Base-by-base conservation (phyloP, 306 rosid species). In the Ziziphus jujuba region DNA sequence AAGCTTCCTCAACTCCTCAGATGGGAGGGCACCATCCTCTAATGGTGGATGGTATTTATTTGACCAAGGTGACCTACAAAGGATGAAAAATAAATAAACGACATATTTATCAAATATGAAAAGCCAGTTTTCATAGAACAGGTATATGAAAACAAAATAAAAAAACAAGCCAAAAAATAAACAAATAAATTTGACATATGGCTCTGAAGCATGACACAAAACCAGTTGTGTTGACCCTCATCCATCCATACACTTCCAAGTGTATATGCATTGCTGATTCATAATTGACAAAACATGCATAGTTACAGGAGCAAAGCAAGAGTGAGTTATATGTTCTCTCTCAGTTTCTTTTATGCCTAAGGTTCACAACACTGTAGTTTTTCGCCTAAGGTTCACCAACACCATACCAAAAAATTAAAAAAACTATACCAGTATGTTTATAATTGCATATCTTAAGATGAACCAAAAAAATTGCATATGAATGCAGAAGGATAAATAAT, bases 41-140 rank as follows among this genome's bases (percentile, higher is more conserved):
- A 93, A 69, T 19, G 73, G 76, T 59, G 96, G 98, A 75, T 88
- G 88, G 78, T 93, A 93, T 64, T 83, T 90, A 71, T 93, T 93
- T 9, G 98, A 90, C 98, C 98, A 93, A 4, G 97, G 98, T 59
- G 98, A 93, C 79, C 98, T 93, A 79, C 75, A 73, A 19, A 74
- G 48, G 80, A 50, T 50, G n/a, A 3, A 19, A 13, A 61, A 70
- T 13, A 71, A 60, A 54, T 3, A 69, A 34, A 13, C 13, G 60
- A 34, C n/a, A 59, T 40, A 38, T 36, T 17, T 33, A 43, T n/a
- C 56, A 10, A 52, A 9, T 15, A 51, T 6, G 23, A 33, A 36
- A 59, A 56, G 35, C 52, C 6, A 21, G 59, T 25, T 58, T 14
- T 52, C 22, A 22, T 0, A 31, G 21, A 65, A 59, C n/a, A 0